These are phyloP conservation scores for Ceratocystis eucalypticola DNA, from an alignment of 2,329 filamentous ascomycete genomes.

Conservation along the genomic window DNA sequence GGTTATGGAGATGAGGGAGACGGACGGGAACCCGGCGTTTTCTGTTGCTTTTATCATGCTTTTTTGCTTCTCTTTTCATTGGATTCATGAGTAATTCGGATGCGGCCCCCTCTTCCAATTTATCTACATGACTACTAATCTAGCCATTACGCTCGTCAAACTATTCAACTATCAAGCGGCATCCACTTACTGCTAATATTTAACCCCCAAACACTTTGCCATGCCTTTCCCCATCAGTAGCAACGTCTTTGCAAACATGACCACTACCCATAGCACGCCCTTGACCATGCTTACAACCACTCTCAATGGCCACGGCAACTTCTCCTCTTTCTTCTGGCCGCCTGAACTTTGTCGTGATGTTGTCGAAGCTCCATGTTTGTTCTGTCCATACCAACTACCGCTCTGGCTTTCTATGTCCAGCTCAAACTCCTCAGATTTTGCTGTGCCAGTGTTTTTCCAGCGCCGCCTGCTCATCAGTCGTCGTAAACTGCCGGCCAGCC, in stretches of 20 bases:
- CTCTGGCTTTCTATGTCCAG: conserved; percentile 50
- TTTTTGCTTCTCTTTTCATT: conserved; percentile 2
- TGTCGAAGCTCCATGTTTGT: neutral
- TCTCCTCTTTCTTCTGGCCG: conserved; percentile 23
- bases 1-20: neutral
- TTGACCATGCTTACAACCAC: conserved; percentile 42
- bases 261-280: conserved; percentile 44
- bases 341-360: neutral
- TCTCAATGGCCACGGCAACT: conserved; percentile 37
- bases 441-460: conserved; percentile 21
- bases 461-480: conserved; percentile 20
- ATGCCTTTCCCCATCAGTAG: conserved; percentile 37
- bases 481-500: conserved; percentile 16
- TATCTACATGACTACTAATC: too few species aligned
- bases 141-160: too few species aligned
- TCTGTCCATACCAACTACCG: conserved; percentile 29
- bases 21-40: conserved; percentile 10
- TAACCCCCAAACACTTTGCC: conserved; percentile 35
- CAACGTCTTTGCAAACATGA: conserved; percentile 41
- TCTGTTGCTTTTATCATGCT: conserved; percentile 13
- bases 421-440: conserved; percentile 42
- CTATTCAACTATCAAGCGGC: neutral
- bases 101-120: too few species aligned
- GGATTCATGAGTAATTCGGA: conserved; percentile 3
- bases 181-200: conserved; percentile 4